Conservation (phyloP, 2,329 filamentous ascomycete species). For the Arthroderma sp. region DNA sequence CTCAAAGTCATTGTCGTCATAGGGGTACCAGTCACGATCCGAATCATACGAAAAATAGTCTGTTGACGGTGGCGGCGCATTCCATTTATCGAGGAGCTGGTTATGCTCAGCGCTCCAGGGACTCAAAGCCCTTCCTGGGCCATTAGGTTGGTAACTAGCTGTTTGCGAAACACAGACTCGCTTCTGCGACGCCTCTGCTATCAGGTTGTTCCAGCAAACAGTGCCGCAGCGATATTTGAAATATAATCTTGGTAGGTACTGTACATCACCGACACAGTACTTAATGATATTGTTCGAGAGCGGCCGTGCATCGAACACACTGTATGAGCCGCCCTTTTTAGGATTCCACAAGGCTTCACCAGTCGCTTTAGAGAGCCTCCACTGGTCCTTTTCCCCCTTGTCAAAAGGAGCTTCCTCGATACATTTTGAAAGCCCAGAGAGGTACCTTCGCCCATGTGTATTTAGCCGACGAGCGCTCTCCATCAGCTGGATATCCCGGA, state of each 20-base stretch:
- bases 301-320: conserved; percentile 37
- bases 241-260: neutral
- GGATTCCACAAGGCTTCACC: conserved; percentile 30
- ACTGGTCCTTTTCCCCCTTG: conserved; percentile 7
- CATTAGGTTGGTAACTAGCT: neutral
- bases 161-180: neutral
- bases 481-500: conserved; percentile 46
- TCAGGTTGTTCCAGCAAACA: neutral
- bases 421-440: conserved; percentile 29
- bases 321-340: conserved; percentile 31
- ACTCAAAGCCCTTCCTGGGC: neutral
- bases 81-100: neutral
- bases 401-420: conserved; percentile 18
- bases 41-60: neutral
- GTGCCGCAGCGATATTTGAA: neutral
- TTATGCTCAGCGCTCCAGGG: neutral
- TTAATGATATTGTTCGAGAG: conserved; percentile 24
- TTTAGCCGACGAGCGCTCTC: conserved; percentile 30
- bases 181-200: neutral
- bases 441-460: conserved; percentile 11
- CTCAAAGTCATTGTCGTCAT: neutral
- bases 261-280: conserved; percentile 39
- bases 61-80: neutral
- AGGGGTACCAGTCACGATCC: neutral
- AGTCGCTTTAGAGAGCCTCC: conserved; percentile 11